Evolutionary conservation across 2,329 filamentous ascomycete genomes (phyloP), one percentile per base, ranked within the genome.

Genomic region (Aspergillus ruber): DNA sequence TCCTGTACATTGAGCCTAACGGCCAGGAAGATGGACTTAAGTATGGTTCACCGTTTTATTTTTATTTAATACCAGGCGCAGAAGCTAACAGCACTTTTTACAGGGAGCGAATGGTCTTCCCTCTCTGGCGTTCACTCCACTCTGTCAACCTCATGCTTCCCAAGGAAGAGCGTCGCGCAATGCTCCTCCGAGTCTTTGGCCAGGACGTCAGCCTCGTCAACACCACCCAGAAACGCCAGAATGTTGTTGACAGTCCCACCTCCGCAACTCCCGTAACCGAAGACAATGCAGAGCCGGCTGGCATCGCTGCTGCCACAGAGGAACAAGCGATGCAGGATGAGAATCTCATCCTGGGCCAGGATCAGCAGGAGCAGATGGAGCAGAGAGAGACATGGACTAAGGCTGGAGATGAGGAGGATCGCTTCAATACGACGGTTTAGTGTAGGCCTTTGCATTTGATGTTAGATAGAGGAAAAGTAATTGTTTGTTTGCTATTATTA

Each of bases 141-240:
- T 91, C 86, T 17, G 77, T 97, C 50, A 98, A 98, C 67, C 80
- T 98, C 46, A 98, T 98, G 93, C 77, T 98, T 62, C 91, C 93
- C 43, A 98, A 98, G 74, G 93, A 98, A 67, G 93, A 98, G 56
- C 82, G 93, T 13, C 85, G 83, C 20, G 93, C 93, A 1, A 94
- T 97, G 88, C 74, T 97, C 57, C 76, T 97, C 54, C 80, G 93
- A 18, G 77, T 98, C 51, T 98, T 85, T 73, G 94, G 96, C 64
- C 91, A 97, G 58, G 85, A 85, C 23, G 85, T 87, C 0, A 88
- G 88, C 3, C 77, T 95, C 42, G 79, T 95, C 53, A 94, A 93
- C 65, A 61, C 60, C 13, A 68, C 66, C 4, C 54, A 59, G 21
- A 69, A 69, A 50, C 58, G 55, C n/a, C 27, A 32, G 20, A 27